Conservation (phyloP, 2,329 filamentous ascomycete species). For the Pyrenophora teres region DNA sequence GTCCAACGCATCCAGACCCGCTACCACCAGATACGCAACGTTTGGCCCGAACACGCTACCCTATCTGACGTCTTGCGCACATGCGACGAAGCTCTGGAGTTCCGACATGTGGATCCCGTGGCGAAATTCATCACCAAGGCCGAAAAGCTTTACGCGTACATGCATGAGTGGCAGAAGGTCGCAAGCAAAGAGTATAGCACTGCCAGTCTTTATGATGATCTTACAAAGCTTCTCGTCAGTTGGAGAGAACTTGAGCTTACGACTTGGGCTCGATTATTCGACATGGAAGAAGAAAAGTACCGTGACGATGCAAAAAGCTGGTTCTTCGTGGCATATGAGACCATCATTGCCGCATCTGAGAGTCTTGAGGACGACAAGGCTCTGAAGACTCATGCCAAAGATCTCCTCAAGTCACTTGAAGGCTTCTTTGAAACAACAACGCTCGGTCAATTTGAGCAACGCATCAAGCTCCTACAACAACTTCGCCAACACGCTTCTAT, state of each 20-base stretch:
- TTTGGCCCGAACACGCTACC: constrained; percentile 76
- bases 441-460: constrained; percentile 76
- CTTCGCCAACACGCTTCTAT: constrained; percentile 68
- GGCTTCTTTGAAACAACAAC: constrained; percentile 79
- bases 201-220: constrained; percentile 69
- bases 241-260: constrained; percentile 92
- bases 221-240: constrained; percentile 80
- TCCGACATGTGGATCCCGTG: constrained; percentile 80
- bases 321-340: constrained; percentile 97
- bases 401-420: constrained; percentile 76
- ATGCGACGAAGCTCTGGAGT: constrained; percentile 74
- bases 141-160: constrained; percentile 81
- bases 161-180: constrained; percentile 95
- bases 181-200: constrained; percentile 80
- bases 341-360: constrained; percentile 76
- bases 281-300: constrained; percentile 78
- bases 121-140: constrained; percentile 83
- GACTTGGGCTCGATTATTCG: constrained; percentile 88
- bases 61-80: constrained; percentile 76
- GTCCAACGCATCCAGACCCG: constrained; percentile 70
- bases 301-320: constrained; percentile 80
- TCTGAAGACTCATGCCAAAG: constrained; percentile 66
- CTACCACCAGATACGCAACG: constrained; percentile 69
- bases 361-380: constrained; percentile 63
- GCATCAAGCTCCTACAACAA: constrained; percentile 69